Conservation (phyloP, 2,329 filamentous ascomycete genomes). For the Sporothrix sp. region DNA sequence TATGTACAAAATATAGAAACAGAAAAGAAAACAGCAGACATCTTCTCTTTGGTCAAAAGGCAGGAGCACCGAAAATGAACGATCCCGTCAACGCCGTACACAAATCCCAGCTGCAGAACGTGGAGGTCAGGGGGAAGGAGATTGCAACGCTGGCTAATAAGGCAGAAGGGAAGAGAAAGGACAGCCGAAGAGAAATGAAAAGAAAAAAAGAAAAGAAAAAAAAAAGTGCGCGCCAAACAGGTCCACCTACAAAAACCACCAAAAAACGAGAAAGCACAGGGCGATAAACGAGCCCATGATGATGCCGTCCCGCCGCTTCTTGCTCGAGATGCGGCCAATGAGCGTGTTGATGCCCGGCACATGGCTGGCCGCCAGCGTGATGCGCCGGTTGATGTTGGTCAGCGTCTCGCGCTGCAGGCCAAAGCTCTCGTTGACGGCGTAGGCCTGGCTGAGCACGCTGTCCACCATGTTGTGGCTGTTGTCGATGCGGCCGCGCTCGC, state of each 20-base stretch:
- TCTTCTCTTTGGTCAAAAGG: too few species aligned
- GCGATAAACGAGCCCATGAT: conserved; percentile 89
- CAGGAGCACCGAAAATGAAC: too few species aligned
- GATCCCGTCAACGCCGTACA: too few species aligned
- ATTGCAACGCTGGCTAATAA: too few species aligned
- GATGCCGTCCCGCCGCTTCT: conserved; percentile 89
- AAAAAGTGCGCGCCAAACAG: too few species aligned
- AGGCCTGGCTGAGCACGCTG: conserved; percentile 85
- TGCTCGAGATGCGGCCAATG: conserved; percentile 85
- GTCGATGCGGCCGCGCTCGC: conserved; percentile 76
- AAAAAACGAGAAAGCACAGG: conserved; percentile 78
- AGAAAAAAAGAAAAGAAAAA: too few species aligned
- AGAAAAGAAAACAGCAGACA: too few species aligned
- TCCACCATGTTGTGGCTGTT: conserved; percentile 85
- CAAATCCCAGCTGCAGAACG: too few species aligned
- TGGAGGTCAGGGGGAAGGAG: too few species aligned
- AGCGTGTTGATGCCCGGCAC: conserved; percentile 88
- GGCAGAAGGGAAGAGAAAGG: neutral
- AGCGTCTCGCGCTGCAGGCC: conserved; percentile 77
- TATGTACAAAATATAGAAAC: too few species aligned
- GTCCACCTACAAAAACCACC: conserved; percentile 71
- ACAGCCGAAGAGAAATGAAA: too few species aligned
- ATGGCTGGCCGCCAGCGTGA: conserved; percentile 79
- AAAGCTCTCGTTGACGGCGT: conserved; percentile 92
- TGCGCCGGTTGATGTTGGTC: conserved; percentile 79